A percentile compares a stretch with the other conserved stretches of the same genome.
Conservation (phyloP, 2,329 filamentous ascomycete species). For the Dactylonectria macrodidyma region DNA sequence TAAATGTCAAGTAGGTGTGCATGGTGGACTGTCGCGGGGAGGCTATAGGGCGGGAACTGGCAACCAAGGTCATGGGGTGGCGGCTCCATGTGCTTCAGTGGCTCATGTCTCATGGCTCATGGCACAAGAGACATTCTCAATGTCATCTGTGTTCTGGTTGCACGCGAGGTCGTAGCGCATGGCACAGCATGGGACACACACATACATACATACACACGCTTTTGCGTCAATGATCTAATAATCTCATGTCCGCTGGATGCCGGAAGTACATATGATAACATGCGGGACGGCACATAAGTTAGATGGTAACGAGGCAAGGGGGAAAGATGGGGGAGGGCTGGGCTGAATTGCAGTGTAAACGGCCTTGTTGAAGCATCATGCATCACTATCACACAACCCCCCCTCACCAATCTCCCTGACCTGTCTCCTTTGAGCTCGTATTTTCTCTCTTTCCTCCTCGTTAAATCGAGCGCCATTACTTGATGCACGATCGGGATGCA, state of each 20-base stretch:
- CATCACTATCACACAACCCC: not conserved
- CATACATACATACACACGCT: too few relatives aligned
- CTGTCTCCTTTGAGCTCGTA: not conserved
- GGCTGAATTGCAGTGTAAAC: not conserved
- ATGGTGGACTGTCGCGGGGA: not conserved
- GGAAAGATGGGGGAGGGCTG: not conserved
- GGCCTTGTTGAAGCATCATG: not conserved
- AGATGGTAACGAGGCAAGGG: too few relatives aligned
- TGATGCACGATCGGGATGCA: too few relatives aligned
- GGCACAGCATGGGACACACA: conserved; percentile 14
- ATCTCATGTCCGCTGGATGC: not conserved
- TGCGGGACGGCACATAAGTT: too few relatives aligned
- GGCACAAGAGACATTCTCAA: conserved; percentile 14
- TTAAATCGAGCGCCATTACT: too few relatives aligned
- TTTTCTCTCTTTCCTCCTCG: not conserved
- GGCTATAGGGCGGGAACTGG: not conserved
- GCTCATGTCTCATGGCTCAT: conserved; percentile 12
- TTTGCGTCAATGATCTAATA: not conserved
- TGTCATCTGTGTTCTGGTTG: conserved; percentile 17
- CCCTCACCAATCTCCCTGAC: not conserved
- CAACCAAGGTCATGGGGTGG: conserved; percentile 5
- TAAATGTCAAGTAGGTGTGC: conserved; percentile 4
- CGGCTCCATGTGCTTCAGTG: not conserved
- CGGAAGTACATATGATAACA: too few relatives aligned
- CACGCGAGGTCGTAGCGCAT: conserved; percentile 28